Evolutionary conservation across 2,329 filamentous ascomycete species (phyloP).

Genomic region (Cryphonectria japonica): DNA sequence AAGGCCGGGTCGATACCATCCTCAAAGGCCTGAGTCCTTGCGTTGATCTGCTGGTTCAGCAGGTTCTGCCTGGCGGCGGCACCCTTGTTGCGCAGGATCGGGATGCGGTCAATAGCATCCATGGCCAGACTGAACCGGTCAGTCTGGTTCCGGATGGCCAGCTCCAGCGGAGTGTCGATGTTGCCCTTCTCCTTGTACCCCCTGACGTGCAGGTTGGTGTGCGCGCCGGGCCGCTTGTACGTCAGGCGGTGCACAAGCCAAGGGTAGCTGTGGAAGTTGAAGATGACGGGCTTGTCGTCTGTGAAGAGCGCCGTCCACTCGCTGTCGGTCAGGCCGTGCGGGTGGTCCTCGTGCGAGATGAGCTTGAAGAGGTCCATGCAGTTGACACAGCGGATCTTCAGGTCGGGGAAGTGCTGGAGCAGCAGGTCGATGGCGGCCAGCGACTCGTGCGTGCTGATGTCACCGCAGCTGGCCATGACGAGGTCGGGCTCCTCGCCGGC

Average conservation of each 20-base stretch:
- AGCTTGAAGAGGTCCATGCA: constrained; percentile 82
- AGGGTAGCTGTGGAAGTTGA: constrained; percentile 85
- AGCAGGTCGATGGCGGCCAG: constrained; percentile 76
- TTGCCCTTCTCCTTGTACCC: constrained; percentile 85
- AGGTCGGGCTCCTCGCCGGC: constrained; percentile 70
- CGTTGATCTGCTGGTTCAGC: constrained; percentile 65
- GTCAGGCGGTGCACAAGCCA: constrained; percentile 79
- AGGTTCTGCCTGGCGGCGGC: constrained; percentile 65
- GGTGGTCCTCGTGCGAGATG: constrained; percentile 70
- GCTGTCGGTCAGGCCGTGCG: constrained; percentile 69
- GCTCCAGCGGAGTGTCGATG: constrained; percentile 78
- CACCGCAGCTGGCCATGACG: constrained; percentile 76
- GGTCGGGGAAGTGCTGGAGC: constrained; percentile 69
- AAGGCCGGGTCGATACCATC: constrained; percentile 70
- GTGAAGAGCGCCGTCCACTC: constrained; percentile 76
- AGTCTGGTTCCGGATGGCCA: constrained; percentile 77
- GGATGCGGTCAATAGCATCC: constrained; percentile 72
- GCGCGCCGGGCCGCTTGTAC: constrained; percentile 72
- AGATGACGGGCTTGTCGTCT: constrained; percentile 71
- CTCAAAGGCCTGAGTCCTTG: constrained; percentile 68
- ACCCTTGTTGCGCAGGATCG: constrained; percentile 65
- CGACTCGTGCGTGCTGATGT: constrained; percentile 74
- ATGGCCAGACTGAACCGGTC: constrained; percentile 79
- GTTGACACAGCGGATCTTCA: constrained; percentile 81
- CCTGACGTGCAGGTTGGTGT: constrained; percentile 68